A percentile compares a stretch with the other conserved stretches of the same genome.
Evolutionary conservation across 306 rosid genomes (phyloP).

Genomic region (Argentina anserina): DNA sequence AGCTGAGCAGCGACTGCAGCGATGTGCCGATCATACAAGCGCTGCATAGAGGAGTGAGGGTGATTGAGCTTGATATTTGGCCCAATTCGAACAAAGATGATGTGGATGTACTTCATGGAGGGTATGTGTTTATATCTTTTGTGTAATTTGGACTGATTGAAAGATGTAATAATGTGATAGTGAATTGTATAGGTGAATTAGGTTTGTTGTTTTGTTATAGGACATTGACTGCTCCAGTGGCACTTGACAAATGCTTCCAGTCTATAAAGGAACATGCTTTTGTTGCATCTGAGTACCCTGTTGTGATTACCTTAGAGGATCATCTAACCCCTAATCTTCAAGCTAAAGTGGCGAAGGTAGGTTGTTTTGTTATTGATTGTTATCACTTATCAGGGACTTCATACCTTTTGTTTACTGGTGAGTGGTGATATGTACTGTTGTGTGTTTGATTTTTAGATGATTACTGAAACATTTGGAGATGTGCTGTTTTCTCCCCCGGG

Average conservation of each 20-base stretch:
- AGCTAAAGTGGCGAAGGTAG: slow-evolving; percentile 87
- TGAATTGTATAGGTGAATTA: background rate
- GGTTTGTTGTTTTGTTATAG: slow-evolving; percentile 31
- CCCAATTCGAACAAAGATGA: slow-evolving; percentile 77
- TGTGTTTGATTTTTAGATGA: slow-evolving; percentile 61
- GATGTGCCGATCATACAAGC: slow-evolving; percentile 78
- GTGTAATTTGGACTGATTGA: background rate
- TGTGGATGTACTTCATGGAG: slow-evolving; percentile 93
- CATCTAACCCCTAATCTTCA: slow-evolving; percentile 93
- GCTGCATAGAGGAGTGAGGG: slow-evolving; percentile 79
- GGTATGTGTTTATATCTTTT: slow-evolving; percentile 34
- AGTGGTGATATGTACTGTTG: slow-evolving; percentile 19
- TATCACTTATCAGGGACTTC: slow-evolving; percentile 6
- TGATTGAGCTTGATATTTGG: slow-evolving; percentile 94
- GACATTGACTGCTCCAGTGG: slow-evolving; percentile 94
- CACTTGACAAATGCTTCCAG: slow-evolving; percentile 75
- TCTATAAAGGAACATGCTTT: slow-evolving; percentile 85
- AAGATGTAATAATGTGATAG: background rate
- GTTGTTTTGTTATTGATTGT: slow-evolving; percentile 16
- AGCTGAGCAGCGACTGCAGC: slow-evolving; percentile 94
- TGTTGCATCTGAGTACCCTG: slow-evolving; percentile 77
- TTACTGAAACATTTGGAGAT: slow-evolving; percentile 67
- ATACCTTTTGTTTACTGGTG: slow-evolving; percentile 12
- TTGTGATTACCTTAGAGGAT: slow-evolving; percentile 90
- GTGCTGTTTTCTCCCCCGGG: slow-evolving; percentile 71